These are phyloP conservation scores for Sphaerulina populicola DNA, from an alignment of 2,329 filamentous ascomycete species.

Conservation along the genomic window DNA sequence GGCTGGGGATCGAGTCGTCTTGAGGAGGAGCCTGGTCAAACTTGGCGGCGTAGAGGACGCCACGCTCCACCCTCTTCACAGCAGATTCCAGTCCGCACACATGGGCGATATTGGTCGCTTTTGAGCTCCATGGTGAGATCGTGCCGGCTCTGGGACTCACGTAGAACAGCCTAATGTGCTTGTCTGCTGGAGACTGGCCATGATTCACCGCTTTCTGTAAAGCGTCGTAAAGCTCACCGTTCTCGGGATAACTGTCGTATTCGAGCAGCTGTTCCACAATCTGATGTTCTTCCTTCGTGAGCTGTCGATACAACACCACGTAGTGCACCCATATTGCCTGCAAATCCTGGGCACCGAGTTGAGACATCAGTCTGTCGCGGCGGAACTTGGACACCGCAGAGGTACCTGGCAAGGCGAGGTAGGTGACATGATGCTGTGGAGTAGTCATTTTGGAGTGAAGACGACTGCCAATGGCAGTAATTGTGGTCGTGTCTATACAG, in stretches of 20 bases:
- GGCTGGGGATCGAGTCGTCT: constrained; percentile 49
- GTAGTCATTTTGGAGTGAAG: constrained; percentile 7
- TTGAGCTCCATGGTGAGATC: constrained; percentile 93
- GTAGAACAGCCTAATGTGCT: constrained; percentile 54
- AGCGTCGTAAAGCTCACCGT: constrained; percentile 39
- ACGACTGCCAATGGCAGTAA: constrained; percentile 16
- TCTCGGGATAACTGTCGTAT: constrained; percentile 49
- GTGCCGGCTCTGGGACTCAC: constrained; percentile 71
- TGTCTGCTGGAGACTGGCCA: constrained; percentile 43
- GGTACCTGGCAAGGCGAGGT: constrained; percentile 44
- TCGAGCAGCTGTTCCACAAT: constrained; percentile 52
- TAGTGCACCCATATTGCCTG: constrained; percentile 47
- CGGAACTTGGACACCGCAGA: constrained; percentile 49
- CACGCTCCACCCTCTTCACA: constrained; percentile 74
- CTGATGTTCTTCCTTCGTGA: constrained; percentile 41
- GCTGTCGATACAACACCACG: constrained; percentile 38
- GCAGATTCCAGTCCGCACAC: constrained; percentile 73
- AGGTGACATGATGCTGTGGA: constrained; percentile 19
- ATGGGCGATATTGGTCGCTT: constrained; percentile 86
- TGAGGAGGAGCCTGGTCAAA: constrained; percentile 46
- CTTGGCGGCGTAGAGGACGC: constrained; percentile 63
- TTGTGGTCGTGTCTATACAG: constrained; percentile 4
- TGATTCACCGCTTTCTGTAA: constrained; percentile 43
- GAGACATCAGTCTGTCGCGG: constrained; percentile 39
- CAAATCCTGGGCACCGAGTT: constrained; percentile 41